A percentile compares a stretch with the other conserved stretches of the same genome.
Conservation (phyloP, 108 stramenopile genomes). For the Fistulifera pelliculosa region DNA sequence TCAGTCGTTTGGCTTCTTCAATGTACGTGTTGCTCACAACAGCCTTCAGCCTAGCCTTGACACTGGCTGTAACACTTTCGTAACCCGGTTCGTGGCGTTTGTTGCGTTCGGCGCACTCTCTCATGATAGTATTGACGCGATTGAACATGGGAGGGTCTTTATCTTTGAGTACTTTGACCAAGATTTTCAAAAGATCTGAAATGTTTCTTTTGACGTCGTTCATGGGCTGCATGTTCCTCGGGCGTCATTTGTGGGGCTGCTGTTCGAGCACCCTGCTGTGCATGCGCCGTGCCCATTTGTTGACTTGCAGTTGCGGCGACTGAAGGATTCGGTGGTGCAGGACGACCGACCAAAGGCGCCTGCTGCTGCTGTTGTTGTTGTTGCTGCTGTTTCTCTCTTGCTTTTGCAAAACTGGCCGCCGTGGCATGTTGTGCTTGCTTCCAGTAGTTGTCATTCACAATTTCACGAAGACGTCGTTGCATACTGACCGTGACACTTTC, state of each 20-base stretch:
- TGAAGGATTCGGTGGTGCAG: not conserved
- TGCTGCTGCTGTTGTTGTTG: slow-evolving; percentile 7
- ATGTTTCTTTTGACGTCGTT: slow-evolving; percentile 68
- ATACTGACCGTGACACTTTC: slow-evolving; percentile 53
- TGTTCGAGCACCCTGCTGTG: not conserved
- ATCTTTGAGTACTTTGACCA: slow-evolving; percentile 78
- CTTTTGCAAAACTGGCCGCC: slow-evolving; percentile 43
- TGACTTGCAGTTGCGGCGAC: slow-evolving; percentile 1
- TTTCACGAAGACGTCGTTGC: slow-evolving; percentile 36
- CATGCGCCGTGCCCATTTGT: not conserved
- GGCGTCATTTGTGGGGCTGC: no score
- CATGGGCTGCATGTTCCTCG: slow-evolving; percentile 2
- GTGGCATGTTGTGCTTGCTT: slow-evolving; percentile 45
- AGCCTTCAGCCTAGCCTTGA: slow-evolving; percentile 41
- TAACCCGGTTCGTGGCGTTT: slow-evolving; percentile 58
- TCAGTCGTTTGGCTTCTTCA: slow-evolving; percentile 1
- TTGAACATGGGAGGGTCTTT: slow-evolving; percentile 55
- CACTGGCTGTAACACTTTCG: slow-evolving; percentile 47
- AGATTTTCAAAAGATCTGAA: slow-evolving; percentile 77
- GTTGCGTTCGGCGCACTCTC: slow-evolving; percentile 76
- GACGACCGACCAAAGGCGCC: not conserved
- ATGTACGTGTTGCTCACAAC: slow-evolving; percentile 54
- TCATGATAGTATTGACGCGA: slow-evolving; percentile 59
- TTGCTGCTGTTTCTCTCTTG: slow-evolving; percentile 24
- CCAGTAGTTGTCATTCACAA: slow-evolving; percentile 71